Conservation (phyloP, 1,284 basidiomycete genomes). For the Puccinia coronata region DNA sequence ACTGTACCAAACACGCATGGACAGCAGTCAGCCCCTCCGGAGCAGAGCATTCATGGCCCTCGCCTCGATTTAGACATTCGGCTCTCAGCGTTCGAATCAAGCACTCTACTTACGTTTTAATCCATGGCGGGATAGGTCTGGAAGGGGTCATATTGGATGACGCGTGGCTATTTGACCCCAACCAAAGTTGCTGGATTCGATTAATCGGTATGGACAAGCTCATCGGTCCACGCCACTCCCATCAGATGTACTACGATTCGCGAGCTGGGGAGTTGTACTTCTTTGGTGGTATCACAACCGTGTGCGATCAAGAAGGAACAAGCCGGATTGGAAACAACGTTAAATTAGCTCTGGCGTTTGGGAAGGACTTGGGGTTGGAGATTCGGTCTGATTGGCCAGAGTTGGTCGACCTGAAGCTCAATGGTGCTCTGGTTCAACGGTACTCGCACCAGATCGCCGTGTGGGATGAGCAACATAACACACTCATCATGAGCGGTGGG, state of each 20-base stretch:
- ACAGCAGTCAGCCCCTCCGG: neutral
- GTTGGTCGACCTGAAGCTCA: neutral
- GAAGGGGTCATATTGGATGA: slow-evolving; percentile 18
- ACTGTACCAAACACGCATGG: slow-evolving; percentile 4
- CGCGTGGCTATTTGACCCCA: slow-evolving; percentile 46
- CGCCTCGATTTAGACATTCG: slow-evolving; percentile 45
- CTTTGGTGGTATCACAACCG: slow-evolving; percentile 39
- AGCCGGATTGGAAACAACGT: slow-evolving; percentile 31
- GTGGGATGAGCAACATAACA: slow-evolving; percentile 23
- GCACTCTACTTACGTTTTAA: slow-evolving; percentile 18
- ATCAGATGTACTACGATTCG: slow-evolving; percentile 40
- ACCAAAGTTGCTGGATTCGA: slow-evolving; percentile 10
- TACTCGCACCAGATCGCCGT: slow-evolving; percentile 39
- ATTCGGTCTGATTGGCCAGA: slow-evolving; percentile 3
- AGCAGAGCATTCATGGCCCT: neutral
- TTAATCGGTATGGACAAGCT: slow-evolving; percentile 12
- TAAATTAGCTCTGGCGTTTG: slow-evolving; percentile 21
- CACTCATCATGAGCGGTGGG: slow-evolving; percentile 36
- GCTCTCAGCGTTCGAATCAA: slow-evolving; percentile 19
- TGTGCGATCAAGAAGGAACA: neutral
- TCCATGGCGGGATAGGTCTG: slow-evolving; percentile 48
- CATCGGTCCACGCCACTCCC: slow-evolving; percentile 45
- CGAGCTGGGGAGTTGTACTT: slow-evolving; percentile 1
- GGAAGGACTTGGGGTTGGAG: neutral
- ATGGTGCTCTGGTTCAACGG: slow-evolving; percentile 25